Conservation (phyloP, 2,329 filamentous ascomycete species). For the Pseudogymnoascus sp. region DNA sequence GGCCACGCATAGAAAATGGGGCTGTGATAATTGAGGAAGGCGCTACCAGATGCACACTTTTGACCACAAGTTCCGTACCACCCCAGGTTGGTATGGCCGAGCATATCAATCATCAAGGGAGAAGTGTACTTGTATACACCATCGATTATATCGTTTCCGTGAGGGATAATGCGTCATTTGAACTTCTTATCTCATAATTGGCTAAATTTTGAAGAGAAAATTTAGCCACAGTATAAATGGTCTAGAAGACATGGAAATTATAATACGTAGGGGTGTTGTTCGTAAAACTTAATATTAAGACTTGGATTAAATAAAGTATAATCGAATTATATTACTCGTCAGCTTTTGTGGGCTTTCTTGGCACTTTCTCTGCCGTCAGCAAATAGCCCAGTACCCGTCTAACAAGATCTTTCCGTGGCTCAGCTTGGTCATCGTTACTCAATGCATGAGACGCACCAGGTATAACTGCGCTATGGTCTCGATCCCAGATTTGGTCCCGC, state of each 20-base stretch:
- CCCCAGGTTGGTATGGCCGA: background rate
- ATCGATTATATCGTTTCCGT: background rate
- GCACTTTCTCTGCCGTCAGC: conserved; percentile 7
- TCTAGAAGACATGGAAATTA: background rate
- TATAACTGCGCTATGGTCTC: conserved; percentile 39
- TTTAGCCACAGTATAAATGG: background rate
- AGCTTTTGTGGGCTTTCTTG: background rate
- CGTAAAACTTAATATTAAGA: background rate
- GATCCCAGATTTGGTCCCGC: conserved; percentile 35
- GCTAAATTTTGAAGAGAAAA: background rate
- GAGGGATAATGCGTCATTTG: background rate
- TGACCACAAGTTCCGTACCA: background rate
- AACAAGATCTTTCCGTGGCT: conserved; percentile 25
- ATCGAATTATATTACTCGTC: background rate
- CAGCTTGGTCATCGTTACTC: conserved; percentile 38
- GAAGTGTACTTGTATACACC: background rate
- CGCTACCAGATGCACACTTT: background rate
- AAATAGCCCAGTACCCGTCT: conserved; percentile 16
- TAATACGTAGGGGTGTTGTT: background rate
- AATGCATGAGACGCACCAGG: conserved; percentile 41
- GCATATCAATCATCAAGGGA: conserved; percentile 4
- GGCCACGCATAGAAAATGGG: background rate
- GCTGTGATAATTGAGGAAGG: background rate
- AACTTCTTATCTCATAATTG: background rate
- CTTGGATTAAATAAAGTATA: background rate